Percentiles rank a stretch among this genome's conserved stretches.
Conservation (phyloP, 306 rosid genomes). For the Morella rubra region DNA sequence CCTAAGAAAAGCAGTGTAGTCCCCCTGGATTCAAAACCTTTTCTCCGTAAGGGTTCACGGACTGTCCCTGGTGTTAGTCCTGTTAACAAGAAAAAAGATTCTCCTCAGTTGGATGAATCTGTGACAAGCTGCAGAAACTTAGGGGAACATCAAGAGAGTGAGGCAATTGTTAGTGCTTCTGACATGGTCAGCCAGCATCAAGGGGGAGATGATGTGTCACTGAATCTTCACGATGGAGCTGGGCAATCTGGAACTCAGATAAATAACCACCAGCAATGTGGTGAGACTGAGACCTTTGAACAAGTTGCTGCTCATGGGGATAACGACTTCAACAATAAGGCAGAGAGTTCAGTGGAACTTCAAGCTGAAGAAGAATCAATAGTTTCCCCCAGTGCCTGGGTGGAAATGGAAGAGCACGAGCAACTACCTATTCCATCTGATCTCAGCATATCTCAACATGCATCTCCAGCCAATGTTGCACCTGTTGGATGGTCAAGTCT, state of each 20-base stretch:
- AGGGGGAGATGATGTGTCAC: constrained; percentile 39
- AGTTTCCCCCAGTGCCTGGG: constrained; percentile 82
- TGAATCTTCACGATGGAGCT: constrained; percentile 40
- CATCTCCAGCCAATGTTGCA: constrained; percentile 44
- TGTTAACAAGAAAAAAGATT: constrained; percentile 54
- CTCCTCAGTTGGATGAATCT: constrained; percentile 54
- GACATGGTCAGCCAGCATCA: constrained; percentile 55
- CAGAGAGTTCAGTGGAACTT: constrained; percentile 45
- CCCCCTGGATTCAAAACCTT: constrained; percentile 89
- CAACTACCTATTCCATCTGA: constrained; percentile 48
- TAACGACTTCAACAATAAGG: constrained; percentile 41
- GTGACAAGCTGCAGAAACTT: constrained; percentile 39
- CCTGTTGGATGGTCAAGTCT: constrained; percentile 60
- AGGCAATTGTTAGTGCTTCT: constrained; percentile 47
- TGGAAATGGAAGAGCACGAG: constrained; percentile 83
- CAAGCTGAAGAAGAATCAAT: constrained; percentile 70
- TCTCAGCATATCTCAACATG: constrained; percentile 45
- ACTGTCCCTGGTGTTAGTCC: constrained; percentile 41
- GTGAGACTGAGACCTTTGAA: constrained; percentile 46
- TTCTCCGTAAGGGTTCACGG: constrained; percentile 82
- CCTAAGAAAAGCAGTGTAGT: constrained; percentile 91
- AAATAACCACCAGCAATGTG: constrained; percentile 41
- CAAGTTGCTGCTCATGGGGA: constrained; percentile 39
- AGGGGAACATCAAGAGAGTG: constrained; percentile 49
- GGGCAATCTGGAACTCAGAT: constrained; percentile 47